phyloP scores from a whole-genome alignment of 441 rosid species.

The Melastoma candidum region DNA sequence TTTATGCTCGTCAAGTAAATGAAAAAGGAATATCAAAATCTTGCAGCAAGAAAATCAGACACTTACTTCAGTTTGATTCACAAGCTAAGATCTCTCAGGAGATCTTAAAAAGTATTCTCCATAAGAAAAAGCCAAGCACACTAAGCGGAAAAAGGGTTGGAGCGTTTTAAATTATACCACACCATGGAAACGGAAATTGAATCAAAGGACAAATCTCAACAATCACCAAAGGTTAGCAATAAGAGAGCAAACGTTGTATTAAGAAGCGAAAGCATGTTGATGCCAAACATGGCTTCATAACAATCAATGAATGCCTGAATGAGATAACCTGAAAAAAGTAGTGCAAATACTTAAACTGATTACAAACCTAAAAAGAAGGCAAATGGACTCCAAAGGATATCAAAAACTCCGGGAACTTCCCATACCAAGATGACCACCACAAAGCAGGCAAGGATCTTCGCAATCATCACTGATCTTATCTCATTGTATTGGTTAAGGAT shows the following conservation, averaged over 20 bases:
- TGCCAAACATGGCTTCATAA: slow-evolving; percentile 6
- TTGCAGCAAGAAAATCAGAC: too few species aligned
- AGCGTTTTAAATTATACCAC: too few species aligned
- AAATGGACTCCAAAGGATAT: slow-evolving; percentile 79
- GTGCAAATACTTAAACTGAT: slow-evolving; percentile 13
- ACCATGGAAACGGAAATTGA: too few species aligned
- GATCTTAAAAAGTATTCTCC: too few species aligned
- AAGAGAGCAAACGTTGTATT: neutral
- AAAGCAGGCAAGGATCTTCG: slow-evolving; percentile 77
- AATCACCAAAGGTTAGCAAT: too few species aligned
- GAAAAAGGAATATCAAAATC: too few species aligned
- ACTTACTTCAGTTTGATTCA: too few species aligned
- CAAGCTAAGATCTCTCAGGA: too few species aligned
- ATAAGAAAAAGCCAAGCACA: too few species aligned
- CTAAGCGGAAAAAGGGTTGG: too few species aligned
- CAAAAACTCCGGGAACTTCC: slow-evolving; percentile 95
- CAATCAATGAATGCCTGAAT: neutral
- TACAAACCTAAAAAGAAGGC: slow-evolving; percentile 67
- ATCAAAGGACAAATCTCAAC: too few species aligned
- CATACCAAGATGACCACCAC: slow-evolving; percentile 78
- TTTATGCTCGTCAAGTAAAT: too few species aligned
- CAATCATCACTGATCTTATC: slow-evolving; percentile 75
- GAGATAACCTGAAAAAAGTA: slow-evolving; percentile 5
- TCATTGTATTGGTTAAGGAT: slow-evolving; percentile 81
- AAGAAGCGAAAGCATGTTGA: neutral